A percentile compares a stretch with the other conserved stretches of the same genome.
Evolutionary conservation across 192 early-diverging fungal species (phyloP).

Genomic region (Spizellomyces punctatus): DNA sequence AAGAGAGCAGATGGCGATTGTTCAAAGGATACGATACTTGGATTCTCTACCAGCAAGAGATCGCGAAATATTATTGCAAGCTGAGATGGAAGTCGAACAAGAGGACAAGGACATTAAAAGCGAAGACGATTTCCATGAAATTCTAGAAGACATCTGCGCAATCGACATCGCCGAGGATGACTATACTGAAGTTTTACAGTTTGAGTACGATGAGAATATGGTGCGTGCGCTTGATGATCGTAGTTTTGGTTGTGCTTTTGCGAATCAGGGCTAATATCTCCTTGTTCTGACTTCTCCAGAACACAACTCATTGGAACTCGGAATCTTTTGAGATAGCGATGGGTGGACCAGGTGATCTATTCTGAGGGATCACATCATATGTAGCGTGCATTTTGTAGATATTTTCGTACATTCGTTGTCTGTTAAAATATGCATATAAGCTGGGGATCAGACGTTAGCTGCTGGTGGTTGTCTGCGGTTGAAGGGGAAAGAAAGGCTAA

Average conservation of each 20-base stretch:
- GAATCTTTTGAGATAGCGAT: conserved; percentile 4
- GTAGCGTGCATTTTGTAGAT: background rate
- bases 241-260: background rate
- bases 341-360: conserved; percentile 21
- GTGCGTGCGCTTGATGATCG: background rate
- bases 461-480: too few relatives aligned
- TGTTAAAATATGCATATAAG: background rate
- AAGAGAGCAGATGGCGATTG: conserved; percentile 32
- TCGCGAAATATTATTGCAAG: conserved; percentile 16
- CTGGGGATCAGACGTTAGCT: too few relatives aligned
- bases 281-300: background rate
- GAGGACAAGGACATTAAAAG: conserved; percentile 10
- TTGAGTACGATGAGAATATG: conserved; percentile 12
- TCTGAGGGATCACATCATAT: background rate
- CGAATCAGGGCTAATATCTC: background rate
- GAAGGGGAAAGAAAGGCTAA: too few relatives aligned
- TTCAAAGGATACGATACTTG: conserved; percentile 31
- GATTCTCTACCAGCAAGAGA: conserved; percentile 22
- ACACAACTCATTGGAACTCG: background rate
- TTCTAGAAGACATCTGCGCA: conserved; percentile 21
- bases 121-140: conserved; percentile 11
- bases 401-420: background rate
- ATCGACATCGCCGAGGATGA: conserved; percentile 30
- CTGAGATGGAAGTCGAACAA: conserved; percentile 8
- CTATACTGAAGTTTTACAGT: conserved; percentile 27